phyloP scores from a whole-genome alignment of 108 stramenopile genomes.

The Stephanodiscus triporus region DNA sequence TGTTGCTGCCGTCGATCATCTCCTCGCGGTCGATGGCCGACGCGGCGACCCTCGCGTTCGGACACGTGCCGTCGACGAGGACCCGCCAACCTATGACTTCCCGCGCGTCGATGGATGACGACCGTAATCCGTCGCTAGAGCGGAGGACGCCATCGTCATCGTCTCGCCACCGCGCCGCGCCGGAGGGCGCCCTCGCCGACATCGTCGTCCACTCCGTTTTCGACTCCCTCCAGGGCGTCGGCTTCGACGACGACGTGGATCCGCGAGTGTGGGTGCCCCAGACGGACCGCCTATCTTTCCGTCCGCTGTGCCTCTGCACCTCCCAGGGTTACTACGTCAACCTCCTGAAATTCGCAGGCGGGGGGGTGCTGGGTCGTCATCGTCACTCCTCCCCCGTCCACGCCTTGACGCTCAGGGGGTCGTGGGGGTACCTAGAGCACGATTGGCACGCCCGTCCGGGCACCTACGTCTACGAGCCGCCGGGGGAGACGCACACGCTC shows the following conservation, averaged over 20 bases:
- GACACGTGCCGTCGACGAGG: too few species aligned
- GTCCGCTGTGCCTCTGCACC: slow-evolving; percentile 75
- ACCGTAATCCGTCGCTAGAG: too few species aligned
- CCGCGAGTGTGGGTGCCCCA: slow-evolving; percentile 76
- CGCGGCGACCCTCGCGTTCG: too few species aligned
- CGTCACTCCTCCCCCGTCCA: slow-evolving; percentile 79
- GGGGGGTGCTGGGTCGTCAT: slow-evolving; percentile 72
- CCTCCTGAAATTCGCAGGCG: slow-evolving; percentile 64
- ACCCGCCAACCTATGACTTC: too few species aligned
- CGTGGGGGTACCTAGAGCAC: slow-evolving; percentile 77
- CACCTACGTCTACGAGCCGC: slow-evolving; percentile 80
- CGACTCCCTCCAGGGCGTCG: slow-evolving; percentile 17
- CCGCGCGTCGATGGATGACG: too few species aligned
- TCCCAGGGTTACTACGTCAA: slow-evolving; percentile 83
- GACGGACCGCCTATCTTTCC: slow-evolving; percentile 73
- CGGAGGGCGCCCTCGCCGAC: slow-evolving; percentile 61
- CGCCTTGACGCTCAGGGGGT: slow-evolving; percentile 71
- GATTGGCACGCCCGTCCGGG: slow-evolving; percentile 74
- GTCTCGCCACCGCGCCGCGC: slow-evolving; percentile 40
- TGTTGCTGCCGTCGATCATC: too few species aligned
- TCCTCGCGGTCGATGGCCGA: too few species aligned
- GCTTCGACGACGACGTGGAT: slow-evolving; percentile 33
- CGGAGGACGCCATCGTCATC: not conserved
- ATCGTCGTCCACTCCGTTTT: slow-evolving; percentile 72
- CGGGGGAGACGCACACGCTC: slow-evolving; percentile 80